Base-by-base conservation (phyloP, 257 asterid species). In the Solanum chmielewskii region DNA sequence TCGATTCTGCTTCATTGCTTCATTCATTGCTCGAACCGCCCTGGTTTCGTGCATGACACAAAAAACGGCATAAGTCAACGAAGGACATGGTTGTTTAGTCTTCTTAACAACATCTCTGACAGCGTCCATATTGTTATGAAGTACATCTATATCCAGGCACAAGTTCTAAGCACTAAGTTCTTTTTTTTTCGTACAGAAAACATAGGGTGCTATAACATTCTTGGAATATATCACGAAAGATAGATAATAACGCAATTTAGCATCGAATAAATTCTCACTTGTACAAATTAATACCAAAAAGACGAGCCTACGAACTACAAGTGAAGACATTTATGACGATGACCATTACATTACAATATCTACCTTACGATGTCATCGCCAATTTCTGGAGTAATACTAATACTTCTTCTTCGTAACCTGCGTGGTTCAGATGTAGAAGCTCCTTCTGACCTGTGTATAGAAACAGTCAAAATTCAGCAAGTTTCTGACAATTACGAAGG, bases 361-460 rank as follows among this genome's bases (percentile, higher is more conserved):
- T 89, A 97, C 99, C 99, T 97, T 89, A 93, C 99, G 86, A 96
- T 97, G 90, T 97, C 99, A 91, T 97, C 99, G 89, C 99, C 94
- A 85, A 97, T 95, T 90, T 97, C 99, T 21, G 99, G 99, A 80
- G 98, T 96, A 93, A 96, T 94, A 89, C 99, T 97, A 73, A 97
- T 92, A 92, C 99, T 96, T 91, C 99, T 93, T 90, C 99, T 91
- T 91, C 99, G 94, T 88, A 93, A 71, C 87, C 96, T 94, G 85
- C 98, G 97, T 37, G 96, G 89, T 21, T 97, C 99, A 33, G 95
- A 88, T n/a, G 92, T 90, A 69, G 98, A 88, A 59, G 99, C 96
- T 44, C 99, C 99, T 88, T 91, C 96, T 47, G 99, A 97, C 92
- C 99, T 97, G 95, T 87, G 88, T 91, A n/a, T 52, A 56, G 66